Evolutionary conservation across 2,329 filamentous ascomycete genomes (phyloP).

Genomic region (Elsinoe necatrix): DNA sequence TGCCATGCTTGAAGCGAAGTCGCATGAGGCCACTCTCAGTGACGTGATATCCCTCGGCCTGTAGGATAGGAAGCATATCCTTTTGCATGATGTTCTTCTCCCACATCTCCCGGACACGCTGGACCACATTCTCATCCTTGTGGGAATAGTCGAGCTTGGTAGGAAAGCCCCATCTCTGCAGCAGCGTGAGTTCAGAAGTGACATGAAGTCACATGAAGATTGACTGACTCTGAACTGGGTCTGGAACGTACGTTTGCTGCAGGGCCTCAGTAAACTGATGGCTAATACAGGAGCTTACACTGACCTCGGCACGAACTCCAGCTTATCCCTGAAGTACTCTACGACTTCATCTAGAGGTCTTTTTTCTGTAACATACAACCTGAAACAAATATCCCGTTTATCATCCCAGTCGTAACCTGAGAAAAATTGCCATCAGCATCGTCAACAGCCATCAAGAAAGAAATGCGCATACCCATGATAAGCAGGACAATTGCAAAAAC

Average conservation of each 20-base stretch:
- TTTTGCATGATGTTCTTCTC: conserved; percentile 62
- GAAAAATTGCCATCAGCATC: neutral
- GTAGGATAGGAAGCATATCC: conserved; percentile 64
- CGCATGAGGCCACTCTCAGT: conserved; percentile 63
- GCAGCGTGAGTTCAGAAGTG: neutral
- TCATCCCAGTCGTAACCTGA: conserved; percentile 57
- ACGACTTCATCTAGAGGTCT: conserved; percentile 67
- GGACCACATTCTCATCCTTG: conserved; percentile 58
- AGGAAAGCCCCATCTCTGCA: conserved; percentile 63
- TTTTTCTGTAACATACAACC: conserved; percentile 69
- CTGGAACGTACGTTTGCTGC: conserved; percentile 66
- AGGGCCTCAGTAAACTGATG: neutral
- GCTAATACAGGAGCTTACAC: neutral
- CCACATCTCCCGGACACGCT: conserved; percentile 68
- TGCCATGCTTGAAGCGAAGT: conserved; percentile 57
- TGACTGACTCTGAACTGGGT: conserved; percentile 53
- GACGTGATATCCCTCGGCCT: conserved; percentile 64
- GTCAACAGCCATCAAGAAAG: neutral
- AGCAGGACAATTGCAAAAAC: neutral
- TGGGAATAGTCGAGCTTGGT: conserved; percentile 64
- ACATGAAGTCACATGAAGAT: neutral
- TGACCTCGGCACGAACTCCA: conserved; percentile 19
- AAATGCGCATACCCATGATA: neutral
- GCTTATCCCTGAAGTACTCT: conserved; percentile 48
- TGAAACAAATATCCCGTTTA: conserved; percentile 56